These are phyloP conservation scores for Avena atlantica DNA, from an alignment of 176 grass and related monocot species.

Conservation along the genomic window DNA sequence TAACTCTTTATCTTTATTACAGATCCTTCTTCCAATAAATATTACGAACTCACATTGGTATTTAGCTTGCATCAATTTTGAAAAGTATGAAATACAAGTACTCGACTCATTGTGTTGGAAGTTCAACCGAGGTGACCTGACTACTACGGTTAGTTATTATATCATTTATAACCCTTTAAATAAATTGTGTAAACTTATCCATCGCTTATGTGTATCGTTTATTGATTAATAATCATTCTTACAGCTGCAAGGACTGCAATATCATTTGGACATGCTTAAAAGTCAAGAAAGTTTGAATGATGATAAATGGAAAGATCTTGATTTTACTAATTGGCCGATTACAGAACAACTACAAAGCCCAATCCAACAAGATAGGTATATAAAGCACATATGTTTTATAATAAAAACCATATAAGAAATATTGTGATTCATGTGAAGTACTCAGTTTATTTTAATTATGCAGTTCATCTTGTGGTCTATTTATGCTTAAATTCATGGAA, in stretches of 20 bases:
- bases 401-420: neutral
- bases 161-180: neutral
- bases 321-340: neutral
- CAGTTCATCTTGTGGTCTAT: slow-evolving; percentile 18
- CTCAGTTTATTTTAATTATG: neutral
- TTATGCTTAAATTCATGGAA: neutral
- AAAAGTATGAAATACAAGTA: neutral
- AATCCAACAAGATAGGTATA: neutral
- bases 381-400: neutral
- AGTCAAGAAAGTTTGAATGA: neutral
- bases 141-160: neutral
- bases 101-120: neutral
- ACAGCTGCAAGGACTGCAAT: neutral
- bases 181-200: neutral
- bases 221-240: neutral
- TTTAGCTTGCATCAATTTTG: neutral
- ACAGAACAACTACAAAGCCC: neutral
- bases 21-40: slow-evolving; percentile 20
- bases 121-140: neutral
- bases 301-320: neutral
- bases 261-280: slow-evolving; percentile 21
- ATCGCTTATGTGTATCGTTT: neutral
- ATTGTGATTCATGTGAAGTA: neutral
- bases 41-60: neutral
- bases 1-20: neutral